A percentile compares a stretch with the other conserved stretches of the same genome.
phyloP scores from a whole-genome alignment of 495 filamentous ascomycete species.

The Hypoxylon crocopeplum region DNA sequence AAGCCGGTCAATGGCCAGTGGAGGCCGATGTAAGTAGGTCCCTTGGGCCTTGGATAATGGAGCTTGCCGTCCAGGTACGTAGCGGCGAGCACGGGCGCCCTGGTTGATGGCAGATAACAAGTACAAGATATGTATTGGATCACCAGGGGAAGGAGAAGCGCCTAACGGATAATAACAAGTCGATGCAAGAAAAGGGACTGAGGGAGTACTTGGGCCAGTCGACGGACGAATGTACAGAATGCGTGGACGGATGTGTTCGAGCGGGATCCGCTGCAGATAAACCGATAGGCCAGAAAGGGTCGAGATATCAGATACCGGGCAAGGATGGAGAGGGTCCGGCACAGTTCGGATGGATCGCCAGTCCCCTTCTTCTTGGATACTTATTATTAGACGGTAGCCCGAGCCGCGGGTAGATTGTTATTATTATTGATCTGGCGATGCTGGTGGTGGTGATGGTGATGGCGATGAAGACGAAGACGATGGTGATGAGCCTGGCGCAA shows the following conservation, averaged over 20 bases:
- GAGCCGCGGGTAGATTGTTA: not conserved
- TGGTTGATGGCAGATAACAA: constrained; percentile 28
- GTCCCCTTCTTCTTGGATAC: constrained; percentile 6
- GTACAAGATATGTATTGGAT: constrained; percentile 31
- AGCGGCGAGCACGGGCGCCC: constrained; percentile 5
- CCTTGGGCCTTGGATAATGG: constrained; percentile 9
- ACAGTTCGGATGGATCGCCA: constrained; percentile 30
- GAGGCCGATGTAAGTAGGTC: constrained; percentile 16
- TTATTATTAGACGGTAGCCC: constrained; percentile 10
- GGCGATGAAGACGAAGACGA: not conserved
- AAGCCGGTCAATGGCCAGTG: constrained; percentile 17
- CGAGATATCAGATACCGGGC: constrained; percentile 37
- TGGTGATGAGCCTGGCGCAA: not conserved
- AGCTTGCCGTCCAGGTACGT: constrained; percentile 12
- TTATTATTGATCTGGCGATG: not conserved
- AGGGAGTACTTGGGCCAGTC: constrained; percentile 14
- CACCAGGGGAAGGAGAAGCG: constrained; percentile 11
- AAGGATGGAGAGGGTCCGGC: constrained; percentile 28
- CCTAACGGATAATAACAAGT: constrained; percentile 25
- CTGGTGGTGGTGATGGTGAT: too few species aligned
- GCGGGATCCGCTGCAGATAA: constrained; percentile 39
- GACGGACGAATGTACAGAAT: constrained; percentile 19
- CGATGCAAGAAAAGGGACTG: constrained; percentile 14
- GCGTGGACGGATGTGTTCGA: constrained; percentile 27
- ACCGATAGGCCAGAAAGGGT: constrained; percentile 38